phyloP scores from a whole-genome alignment of 2,329 filamentous ascomycete genomes.

The Beauveria bassiana region DNA sequence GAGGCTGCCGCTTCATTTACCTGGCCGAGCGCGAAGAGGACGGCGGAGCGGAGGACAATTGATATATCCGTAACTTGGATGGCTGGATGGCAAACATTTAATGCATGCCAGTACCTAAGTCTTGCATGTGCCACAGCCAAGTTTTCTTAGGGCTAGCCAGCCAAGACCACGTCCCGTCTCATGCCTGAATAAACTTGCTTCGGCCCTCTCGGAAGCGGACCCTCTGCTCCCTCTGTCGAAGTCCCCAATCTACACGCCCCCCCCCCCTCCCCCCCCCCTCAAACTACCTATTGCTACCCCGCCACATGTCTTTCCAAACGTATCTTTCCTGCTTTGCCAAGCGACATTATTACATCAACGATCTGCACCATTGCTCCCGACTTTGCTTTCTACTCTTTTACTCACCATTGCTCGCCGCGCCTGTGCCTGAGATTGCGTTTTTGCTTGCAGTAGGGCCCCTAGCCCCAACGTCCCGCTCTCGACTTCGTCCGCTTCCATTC shows the following conservation, averaged over 20 bases:
- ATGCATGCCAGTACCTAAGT: no score
- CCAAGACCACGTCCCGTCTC: neutral
- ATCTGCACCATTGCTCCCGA: neutral
- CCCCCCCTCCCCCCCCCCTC: neutral
- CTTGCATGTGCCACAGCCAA: neutral
- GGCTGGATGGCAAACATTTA: no score
- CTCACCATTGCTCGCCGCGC: neutral
- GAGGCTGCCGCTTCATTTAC: no score
- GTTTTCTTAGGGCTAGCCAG: neutral
- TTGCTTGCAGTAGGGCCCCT: neutral
- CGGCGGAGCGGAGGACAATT: no score
- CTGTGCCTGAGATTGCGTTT: neutral
- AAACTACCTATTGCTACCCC: neutral
- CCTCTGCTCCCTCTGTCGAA: neutral
- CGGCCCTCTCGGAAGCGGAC: neutral
- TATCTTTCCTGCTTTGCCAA: neutral
- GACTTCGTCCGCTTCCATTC: neutral
- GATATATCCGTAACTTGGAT: no score
- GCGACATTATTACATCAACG: constrained; percentile 9
- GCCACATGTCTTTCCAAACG: neutral
- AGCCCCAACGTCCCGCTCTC: neutral
- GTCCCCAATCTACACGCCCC: no score
- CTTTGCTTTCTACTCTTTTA: neutral
- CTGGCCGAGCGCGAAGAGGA: no score
- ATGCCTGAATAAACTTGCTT: neutral